Base-by-base conservation (phyloP, 2,329 filamentous ascomycete species). In the Aspergillus candidus region DNA sequence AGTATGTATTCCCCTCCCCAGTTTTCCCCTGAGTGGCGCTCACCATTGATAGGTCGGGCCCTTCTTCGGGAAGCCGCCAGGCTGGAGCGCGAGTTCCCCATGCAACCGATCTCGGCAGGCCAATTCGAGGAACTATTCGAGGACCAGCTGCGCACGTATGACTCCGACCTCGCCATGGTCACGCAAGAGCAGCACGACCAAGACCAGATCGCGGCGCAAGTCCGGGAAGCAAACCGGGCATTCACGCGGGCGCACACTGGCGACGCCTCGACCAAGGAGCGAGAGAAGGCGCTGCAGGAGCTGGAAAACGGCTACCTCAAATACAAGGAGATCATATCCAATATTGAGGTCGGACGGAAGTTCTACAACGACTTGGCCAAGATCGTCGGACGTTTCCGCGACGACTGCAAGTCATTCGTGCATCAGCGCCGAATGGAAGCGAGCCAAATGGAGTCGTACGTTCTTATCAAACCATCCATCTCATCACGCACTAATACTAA, bases 351-450 rank as follows among this genome's bases (percentile, higher is more conserved):
- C 0, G 93, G 88, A 1, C 77, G 91, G 41, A 96, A 93, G 63
- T 98, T 98, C 63, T 98, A 97, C 72, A 98, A 98, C 55, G 90
- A 97, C 60, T 76, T 98, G 4, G 87, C 86, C 37, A 87, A 85
- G 66, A 89, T 97, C 50, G 86, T 95, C 1, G 84, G 82, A 32
- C 76, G 83, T 8, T 97, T 96, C 63, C 77, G 89, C 13, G 91
- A 96, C 54, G 86, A 87, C 31, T 83, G 82, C 46, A 79, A 79
- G 53, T 78, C 77, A 2, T 97, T 94, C 75, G 85, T 86, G 1
- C 84, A 89, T 22, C 80, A 88, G 60, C 76, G 93, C 41, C 79
- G 89, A 40, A 80, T 84, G 52, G 91, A 97, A 56, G 89, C 89
- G 0, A 79, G 83, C 52, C 79, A 81, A 42, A 65, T 95, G 30